Percentiles rank a stretch among this genome's conserved stretches.
Conservation (phyloP, 1,284 basidiomycete species). For the Ustilago curta region DNA sequence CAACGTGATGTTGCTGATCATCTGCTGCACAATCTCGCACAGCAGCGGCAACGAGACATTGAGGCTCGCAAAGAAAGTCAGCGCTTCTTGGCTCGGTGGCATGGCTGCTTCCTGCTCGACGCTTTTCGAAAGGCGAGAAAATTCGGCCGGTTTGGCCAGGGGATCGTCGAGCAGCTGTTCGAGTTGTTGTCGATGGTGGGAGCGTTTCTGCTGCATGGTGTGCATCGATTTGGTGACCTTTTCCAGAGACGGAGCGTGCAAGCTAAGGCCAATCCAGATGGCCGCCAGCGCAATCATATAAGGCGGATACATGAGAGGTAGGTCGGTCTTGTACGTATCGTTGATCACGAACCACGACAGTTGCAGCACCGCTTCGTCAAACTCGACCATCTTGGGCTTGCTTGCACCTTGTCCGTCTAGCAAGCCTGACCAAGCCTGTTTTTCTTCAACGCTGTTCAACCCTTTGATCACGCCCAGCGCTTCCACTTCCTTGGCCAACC, state of each 20-base stretch:
- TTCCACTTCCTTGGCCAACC: constrained; percentile 15
- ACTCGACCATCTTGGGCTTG: constrained; percentile 67
- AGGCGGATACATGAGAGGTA: constrained; percentile 90
- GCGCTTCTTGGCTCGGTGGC: constrained; percentile 71
- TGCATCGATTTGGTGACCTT: constrained; percentile 27
- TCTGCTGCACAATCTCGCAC: constrained; percentile 89
- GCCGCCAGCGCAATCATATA: constrained; percentile 92
- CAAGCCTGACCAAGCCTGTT: not conserved
- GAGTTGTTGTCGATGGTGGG: constrained; percentile 27
- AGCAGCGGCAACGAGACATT: constrained; percentile 85
- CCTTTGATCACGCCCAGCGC: constrained; percentile 26
- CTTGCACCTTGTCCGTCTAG: not conserved
- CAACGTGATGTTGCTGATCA: constrained; percentile 85
- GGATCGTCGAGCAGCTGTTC: constrained; percentile 55
- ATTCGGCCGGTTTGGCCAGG: constrained; percentile 10
- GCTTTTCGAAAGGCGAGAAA: not conserved
- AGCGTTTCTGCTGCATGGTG: constrained; percentile 10
- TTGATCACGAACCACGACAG: constrained; percentile 86
- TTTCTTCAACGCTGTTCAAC: constrained; percentile 7
- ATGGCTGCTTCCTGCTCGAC: constrained; percentile 58
- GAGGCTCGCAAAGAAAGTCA: constrained; percentile 85
- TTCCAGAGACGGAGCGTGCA: constrained; percentile 41
- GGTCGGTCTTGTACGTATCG: constrained; percentile 90
- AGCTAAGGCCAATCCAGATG: constrained; percentile 76
- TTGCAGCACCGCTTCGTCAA: constrained; percentile 72